Base-by-base conservation (phyloP, 768 basidiomycete genomes). In the Tulasnella calospora region DNA sequence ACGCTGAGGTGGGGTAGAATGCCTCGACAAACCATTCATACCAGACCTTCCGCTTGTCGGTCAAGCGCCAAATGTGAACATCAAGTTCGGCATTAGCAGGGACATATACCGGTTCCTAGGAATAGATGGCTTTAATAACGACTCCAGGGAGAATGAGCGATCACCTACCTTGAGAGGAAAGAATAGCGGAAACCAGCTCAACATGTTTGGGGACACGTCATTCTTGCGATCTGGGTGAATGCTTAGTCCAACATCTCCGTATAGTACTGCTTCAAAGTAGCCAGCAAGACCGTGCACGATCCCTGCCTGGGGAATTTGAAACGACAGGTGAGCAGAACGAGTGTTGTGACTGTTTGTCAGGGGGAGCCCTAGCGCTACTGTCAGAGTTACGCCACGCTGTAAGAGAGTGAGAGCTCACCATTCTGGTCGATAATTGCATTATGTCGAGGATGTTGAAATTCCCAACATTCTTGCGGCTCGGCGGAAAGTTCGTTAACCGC, bases 1-100 rank as follows among this genome's bases (percentile, higher is more conserved):
- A 74, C 27, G 23, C 73, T 40, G 75, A 57, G 57, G 57, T 61
- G 33, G 61, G 77, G 21, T 99, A 86, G 86, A 94, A 99, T 23
- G 95, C 92, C 82, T 98, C 96, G 0, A 95, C 96, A 82, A 93
- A 92, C 98, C 98, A 99, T 85, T 99, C 98, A 84, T 99, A 99
- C 98, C 98, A 99, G 19, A 99, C 94, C 81, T 93, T 92, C 23
- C 90, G 90, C 77, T 92, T 89, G 84, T 93, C 94, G 2, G 95
- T 97, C 80, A 98, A 85, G 35, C 98, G 91, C 96, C 98, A 99
- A 36, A 99, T 89, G 33, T 93, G 93, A 5, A 98, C 94, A 79
- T 94, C 92, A 17, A 99, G 86, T 82, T 99, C 98, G 23, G 94
- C 92, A 82, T 94, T 92, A 81, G 92, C 91, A 19, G 98, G 98